These are phyloP conservation scores for Globisporangium emineosum DNA, from an alignment of 352 stramenopile genomes.

Conservation along the genomic window DNA sequence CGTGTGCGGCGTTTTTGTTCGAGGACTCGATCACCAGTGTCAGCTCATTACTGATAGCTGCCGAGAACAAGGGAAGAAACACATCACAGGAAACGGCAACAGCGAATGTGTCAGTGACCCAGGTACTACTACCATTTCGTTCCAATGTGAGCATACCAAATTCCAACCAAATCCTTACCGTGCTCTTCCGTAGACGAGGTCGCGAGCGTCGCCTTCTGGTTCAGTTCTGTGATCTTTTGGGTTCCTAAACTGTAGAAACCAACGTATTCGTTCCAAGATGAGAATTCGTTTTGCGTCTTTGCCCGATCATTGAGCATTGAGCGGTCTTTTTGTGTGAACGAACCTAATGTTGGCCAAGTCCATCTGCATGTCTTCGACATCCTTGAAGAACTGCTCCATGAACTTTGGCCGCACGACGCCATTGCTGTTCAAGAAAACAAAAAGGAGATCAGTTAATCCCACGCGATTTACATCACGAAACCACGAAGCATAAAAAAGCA, in stretches of 20 bases:
- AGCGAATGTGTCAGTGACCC: neutral
- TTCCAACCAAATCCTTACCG: slow-evolving; percentile 20
- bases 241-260: slow-evolving; percentile 63
- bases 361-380: slow-evolving; percentile 94
- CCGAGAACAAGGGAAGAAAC: neutral
- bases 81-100: neutral
- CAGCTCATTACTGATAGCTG: slow-evolving; percentile 90
- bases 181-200: slow-evolving; percentile 93
- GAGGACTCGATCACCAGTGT: slow-evolving; percentile 88
- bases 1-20: slow-evolving; percentile 90
- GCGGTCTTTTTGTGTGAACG: neutral
- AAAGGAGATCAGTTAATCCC: neutral
- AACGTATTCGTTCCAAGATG: neutral
- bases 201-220: slow-evolving; percentile 91
- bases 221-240: slow-evolving; percentile 90
- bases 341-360: slow-evolving; percentile 90
- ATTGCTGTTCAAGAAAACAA: slow-evolving; percentile 21
- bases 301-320: neutral
- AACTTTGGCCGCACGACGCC: slow-evolving; percentile 73
- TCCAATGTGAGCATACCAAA: neutral
- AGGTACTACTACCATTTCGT: neutral
- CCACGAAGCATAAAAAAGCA: neutral
- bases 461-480: too few relatives aligned
- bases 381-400: slow-evolving; percentile 96
- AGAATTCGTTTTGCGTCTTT: neutral